Percentiles rank a stretch among this genome's conserved stretches.
phyloP scores from a whole-genome alignment of 495 filamentous ascomycete species.

The Neurospora sp. region DNA sequence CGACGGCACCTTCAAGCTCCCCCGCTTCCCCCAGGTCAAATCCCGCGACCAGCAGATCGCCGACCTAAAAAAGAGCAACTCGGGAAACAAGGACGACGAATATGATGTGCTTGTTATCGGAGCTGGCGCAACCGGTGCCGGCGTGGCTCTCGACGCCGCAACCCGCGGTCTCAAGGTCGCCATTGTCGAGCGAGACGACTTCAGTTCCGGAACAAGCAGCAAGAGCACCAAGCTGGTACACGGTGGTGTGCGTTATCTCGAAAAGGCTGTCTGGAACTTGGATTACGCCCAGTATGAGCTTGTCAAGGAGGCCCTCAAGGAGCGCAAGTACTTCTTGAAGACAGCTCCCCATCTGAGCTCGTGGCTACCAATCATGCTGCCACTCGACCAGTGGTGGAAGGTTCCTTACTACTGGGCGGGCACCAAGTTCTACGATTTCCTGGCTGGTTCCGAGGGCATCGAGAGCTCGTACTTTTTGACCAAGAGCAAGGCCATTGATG shows the following conservation, averaged over 20 bases:
- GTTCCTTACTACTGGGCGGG: constrained; percentile 96
- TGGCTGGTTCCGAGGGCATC: constrained; percentile 92
- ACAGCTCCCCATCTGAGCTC: constrained; percentile 90
- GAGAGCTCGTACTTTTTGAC: constrained; percentile 96
- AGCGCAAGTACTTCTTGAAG: constrained; percentile 91
- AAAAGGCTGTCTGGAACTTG: constrained; percentile 94
- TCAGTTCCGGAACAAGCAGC: constrained; percentile 84
- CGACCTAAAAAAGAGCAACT: constrained; percentile 40
- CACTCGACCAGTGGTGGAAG: constrained; percentile 93
- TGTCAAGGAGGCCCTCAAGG: constrained; percentile 88
- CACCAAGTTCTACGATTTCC: constrained; percentile 88
- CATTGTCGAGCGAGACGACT: constrained; percentile 91
- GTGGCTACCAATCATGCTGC: constrained; percentile 98
- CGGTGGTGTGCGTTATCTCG: constrained; percentile 89
- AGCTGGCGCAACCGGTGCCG: constrained; percentile 83
- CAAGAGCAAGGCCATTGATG: constrained; percentile 85
- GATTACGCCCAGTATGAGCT: constrained; percentile 93
- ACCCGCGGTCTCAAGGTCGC: constrained; percentile 90
- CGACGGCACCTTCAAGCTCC: constrained; percentile 67
- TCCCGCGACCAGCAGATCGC: constrained; percentile 55
- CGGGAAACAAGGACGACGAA: constrained; percentile 27
- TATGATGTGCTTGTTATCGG: constrained; percentile 93
- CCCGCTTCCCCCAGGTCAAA: constrained; percentile 71
- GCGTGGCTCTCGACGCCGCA: constrained; percentile 88
- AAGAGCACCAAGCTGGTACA: constrained; percentile 98